Evolutionary conservation across 106 monocot species (phyloP).

Genomic region (Acanthochlamys bracteata): DNA sequence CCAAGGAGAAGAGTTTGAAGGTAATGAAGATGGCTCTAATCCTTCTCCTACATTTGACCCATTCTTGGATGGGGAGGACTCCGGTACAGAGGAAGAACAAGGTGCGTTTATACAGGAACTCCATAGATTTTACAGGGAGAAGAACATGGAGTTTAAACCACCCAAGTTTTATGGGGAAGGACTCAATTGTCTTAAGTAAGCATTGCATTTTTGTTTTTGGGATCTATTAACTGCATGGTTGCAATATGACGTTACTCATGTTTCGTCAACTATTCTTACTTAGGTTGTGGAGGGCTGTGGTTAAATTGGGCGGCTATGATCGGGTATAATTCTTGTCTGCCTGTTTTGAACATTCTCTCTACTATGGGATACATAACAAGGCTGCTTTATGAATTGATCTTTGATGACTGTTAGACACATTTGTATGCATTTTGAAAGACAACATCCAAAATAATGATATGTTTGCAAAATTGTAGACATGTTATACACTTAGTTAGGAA

Average conservation of each 20-base stretch:
- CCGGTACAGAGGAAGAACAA: conserved; percentile 87
- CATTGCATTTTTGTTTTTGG: not conserved
- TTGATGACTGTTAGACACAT: too few relatives aligned
- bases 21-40: conserved; percentile 10
- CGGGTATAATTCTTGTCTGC: conserved; percentile 25
- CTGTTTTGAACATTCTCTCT: too few relatives aligned
- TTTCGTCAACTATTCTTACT: not conserved
- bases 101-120: conserved; percentile 83
- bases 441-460: too few relatives aligned
- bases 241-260: not conserved
- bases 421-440: too few relatives aligned
- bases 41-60: conserved; percentile 24
- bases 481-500: too few relatives aligned
- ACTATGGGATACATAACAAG: too few relatives aligned
- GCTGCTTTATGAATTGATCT: too few relatives aligned
- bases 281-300: conserved; percentile 94
- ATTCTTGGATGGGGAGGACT: conserved; percentile 69
- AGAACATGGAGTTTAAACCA: conserved; percentile 79
- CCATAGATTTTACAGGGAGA: conserved; percentile 75
- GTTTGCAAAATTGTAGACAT: too few relatives aligned
- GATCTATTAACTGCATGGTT: not conserved
- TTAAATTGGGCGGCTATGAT: conserved; percentile 88
- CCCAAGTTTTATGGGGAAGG: conserved; percentile 94
- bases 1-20: conserved; percentile 9
- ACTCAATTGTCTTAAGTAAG: conserved; percentile 94